Percentiles rank a stretch among this genome's conserved stretches.
phyloP scores from a whole-genome alignment of 2,329 filamentous ascomycete genomes.

The Hypoxylon sp. region DNA sequence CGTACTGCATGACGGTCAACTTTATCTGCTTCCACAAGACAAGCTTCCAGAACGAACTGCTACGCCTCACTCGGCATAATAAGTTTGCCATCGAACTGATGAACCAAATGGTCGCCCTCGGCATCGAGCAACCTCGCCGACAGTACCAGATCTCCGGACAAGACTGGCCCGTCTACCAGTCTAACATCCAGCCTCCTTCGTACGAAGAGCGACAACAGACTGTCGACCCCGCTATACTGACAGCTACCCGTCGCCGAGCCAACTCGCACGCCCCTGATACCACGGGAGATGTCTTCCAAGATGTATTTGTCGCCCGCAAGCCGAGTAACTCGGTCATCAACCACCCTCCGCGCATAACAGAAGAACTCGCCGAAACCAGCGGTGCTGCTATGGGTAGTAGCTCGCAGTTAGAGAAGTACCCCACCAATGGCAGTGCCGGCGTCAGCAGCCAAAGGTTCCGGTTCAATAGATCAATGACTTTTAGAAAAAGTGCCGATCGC shows the following conservation, averaged over 20 bases:
- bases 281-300: constrained; percentile 59
- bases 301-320: constrained; percentile 63
- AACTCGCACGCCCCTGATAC: constrained; percentile 48
- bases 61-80: constrained; percentile 91
- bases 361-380: constrained; percentile 50
- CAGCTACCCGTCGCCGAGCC: constrained; percentile 50
- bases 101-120: constrained; percentile 84
- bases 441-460: constrained; percentile 38
- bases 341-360: constrained; percentile 50
- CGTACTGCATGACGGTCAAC: constrained; percentile 89
- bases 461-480: constrained; percentile 46
- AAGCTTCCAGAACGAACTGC: constrained; percentile 94
- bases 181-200: constrained; percentile 56
- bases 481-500: constrained; percentile 42
- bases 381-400: constrained; percentile 50
- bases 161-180: constrained; percentile 74
- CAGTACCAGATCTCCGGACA: constrained; percentile 78
- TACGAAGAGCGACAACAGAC: constrained; percentile 46
- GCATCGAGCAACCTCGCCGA: constrained; percentile 86
- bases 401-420: constrained; percentile 41
- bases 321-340: constrained; percentile 37
- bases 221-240: constrained; percentile 49
- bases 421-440: constrained; percentile 43
- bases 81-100: constrained; percentile 95
- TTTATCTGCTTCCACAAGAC: constrained; percentile 98